A percentile compares a stretch with the other conserved stretches of the same genome.
phyloP scores from a whole-genome alignment of 495 filamentous ascomycete genomes.

The Oidiodendron maius region DNA sequence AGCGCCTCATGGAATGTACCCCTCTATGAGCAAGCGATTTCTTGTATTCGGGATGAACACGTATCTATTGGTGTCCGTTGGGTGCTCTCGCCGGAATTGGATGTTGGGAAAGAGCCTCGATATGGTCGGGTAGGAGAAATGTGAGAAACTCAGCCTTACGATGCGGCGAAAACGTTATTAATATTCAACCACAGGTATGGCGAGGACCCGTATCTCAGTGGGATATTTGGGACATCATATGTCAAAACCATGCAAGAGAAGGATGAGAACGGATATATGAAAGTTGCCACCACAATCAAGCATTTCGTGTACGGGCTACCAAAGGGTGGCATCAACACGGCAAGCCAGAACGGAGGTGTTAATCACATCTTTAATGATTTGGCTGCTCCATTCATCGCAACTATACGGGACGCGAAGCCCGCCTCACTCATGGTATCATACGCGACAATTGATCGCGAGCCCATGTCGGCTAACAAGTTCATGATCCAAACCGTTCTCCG shows the following conservation, averaged over 20 bases:
- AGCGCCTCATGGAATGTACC: slow-evolving; percentile 15
- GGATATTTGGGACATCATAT: slow-evolving; percentile 15
- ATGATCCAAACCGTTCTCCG: slow-evolving; percentile 41
- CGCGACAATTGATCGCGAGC: slow-evolving; percentile 55
- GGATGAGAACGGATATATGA: slow-evolving; percentile 18
- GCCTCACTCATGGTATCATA: slow-evolving; percentile 76
- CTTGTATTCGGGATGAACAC: too few relatives aligned
- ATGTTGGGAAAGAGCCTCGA: slow-evolving; percentile 15
- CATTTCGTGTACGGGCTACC: slow-evolving; percentile 17
- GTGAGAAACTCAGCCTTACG: too few relatives aligned
- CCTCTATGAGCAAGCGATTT: slow-evolving; percentile 18
- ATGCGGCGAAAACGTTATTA: too few relatives aligned
- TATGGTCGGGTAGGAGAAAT: slow-evolving; percentile 20
- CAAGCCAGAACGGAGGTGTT: slow-evolving; percentile 14
- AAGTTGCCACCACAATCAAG: slow-evolving; percentile 19
- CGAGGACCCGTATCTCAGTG: slow-evolving; percentile 14
- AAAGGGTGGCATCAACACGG: slow-evolving; percentile 17
- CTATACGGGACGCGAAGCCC: slow-evolving; percentile 63
- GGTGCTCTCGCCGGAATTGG: too few relatives aligned
- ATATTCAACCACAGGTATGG: too few relatives aligned
- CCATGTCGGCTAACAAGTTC: slow-evolving; percentile 35
- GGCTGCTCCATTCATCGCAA: slow-evolving; percentile 69
- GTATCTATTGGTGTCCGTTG: too few relatives aligned
- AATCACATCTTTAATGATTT: slow-evolving; percentile 19
- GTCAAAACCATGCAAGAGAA: slow-evolving; percentile 20